These are phyloP conservation scores for Solanum sejunctum DNA, from an alignment of 257 asterid genomes.

Conservation along the genomic window DNA sequence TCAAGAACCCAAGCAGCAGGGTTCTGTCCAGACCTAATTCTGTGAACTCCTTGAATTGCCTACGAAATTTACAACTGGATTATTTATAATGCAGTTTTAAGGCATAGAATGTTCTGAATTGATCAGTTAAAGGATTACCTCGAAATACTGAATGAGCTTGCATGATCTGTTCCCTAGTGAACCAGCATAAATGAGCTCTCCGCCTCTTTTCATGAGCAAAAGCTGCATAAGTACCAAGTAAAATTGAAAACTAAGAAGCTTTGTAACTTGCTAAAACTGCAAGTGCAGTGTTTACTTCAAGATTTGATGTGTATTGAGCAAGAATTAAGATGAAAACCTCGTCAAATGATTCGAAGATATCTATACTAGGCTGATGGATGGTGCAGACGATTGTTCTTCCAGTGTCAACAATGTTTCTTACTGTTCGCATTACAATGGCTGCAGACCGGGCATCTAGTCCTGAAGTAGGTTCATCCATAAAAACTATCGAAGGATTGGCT, in stretches of 20 bases:
- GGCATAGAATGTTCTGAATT: neutral
- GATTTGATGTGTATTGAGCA: neutral
- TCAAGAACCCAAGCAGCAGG: constrained; percentile 97
- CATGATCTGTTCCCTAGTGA: constrained; percentile 70
- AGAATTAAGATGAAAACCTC: constrained; percentile 34
- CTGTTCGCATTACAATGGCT: constrained; percentile 89
- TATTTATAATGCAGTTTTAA: neutral
- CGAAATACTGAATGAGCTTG: constrained; percentile 59
- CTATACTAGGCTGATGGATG: constrained; percentile 87
- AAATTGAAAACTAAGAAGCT: neutral
- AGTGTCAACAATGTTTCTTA: constrained; percentile 82
- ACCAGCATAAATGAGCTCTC: constrained; percentile 83
- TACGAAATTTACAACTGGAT: neutral
- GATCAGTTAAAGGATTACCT: constrained; percentile 31
- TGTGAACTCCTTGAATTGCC: constrained; percentile 53
- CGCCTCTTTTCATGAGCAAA: constrained; percentile 76
- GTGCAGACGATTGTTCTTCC: constrained; percentile 90
- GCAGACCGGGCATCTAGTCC: constrained; percentile 93
- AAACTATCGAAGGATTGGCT: constrained; percentile 81
- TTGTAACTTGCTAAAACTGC: neutral
- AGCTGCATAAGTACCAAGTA: constrained; percentile 34
- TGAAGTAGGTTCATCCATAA: constrained; percentile 92
- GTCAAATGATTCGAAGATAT: constrained; percentile 77
- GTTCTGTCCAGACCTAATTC: constrained; percentile 60
- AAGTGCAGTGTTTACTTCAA: neutral